Percentiles rank a stretch among this genome's conserved stretches.
Conservation (phyloP, 371 early-diverging fungal species). For the Funneliformis caledonium region DNA sequence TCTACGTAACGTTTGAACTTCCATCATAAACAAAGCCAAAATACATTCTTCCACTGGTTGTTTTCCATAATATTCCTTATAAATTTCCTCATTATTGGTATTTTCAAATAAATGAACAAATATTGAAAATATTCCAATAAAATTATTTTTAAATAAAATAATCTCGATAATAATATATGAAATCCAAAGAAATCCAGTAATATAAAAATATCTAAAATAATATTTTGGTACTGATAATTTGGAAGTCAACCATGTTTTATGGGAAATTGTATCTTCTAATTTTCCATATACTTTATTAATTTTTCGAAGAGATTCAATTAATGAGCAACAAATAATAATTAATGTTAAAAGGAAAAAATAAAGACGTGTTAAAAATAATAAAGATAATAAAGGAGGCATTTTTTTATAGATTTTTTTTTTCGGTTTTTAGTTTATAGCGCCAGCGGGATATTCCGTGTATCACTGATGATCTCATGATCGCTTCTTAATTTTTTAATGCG, state of each 20-base stretch:
- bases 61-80: slow-evolving; percentile 16
- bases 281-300: slow-evolving; percentile 13
- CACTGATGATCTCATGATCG: too few species aligned
- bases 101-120: background rate
- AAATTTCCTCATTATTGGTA: background rate
- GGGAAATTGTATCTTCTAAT: background rate
- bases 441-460: too few species aligned
- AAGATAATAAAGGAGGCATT: background rate
- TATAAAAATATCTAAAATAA: slow-evolving; percentile 31
- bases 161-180: background rate
- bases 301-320: too few species aligned
- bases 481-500: too few species aligned
- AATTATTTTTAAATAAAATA: background rate
- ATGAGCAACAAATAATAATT: too few species aligned
- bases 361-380: background rate
- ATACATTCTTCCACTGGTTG: slow-evolving; percentile 44
- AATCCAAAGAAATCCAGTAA: slow-evolving; percentile 12
- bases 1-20: slow-evolving; percentile 61
- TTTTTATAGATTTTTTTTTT: background rate
- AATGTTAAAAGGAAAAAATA: background rate
- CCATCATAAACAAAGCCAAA: slow-evolving; percentile 55
- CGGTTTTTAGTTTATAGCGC: too few species aligned
- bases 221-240: slow-evolving; percentile 18
- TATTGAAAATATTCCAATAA: background rate
- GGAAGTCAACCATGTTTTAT: background rate